Base-by-base conservation (phyloP, 805 yeast genomes). In the Saccharomyces jurei region DNA sequence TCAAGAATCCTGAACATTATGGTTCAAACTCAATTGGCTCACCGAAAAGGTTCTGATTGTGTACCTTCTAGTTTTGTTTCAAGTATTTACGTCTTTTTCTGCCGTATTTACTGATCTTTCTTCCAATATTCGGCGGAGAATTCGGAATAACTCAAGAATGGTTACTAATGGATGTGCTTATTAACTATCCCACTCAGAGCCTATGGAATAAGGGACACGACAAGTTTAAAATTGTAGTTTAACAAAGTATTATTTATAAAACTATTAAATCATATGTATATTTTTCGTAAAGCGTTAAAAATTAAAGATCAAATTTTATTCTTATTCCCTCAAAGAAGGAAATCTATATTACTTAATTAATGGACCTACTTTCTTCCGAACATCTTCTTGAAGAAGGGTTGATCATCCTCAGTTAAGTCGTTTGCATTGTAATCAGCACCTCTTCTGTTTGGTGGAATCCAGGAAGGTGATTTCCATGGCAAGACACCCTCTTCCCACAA, bases 371-470 rank as follows among this genome's bases (percentile, higher is more conserved):
- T 49, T 21, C 26, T 14, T 6, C 51, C 50, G 41, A 48, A 36
- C 56, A 60, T 53, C 56, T 55, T 60, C 56, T 56, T 64, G 59
- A 56, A 63, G 44, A 59, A 53, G 52, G 68, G 65, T 49, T 60
- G 59, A 21, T 63, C 66, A 51, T 66, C 68, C 44, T 62, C 62
- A n/a, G 56, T 52, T 47, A 63, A 51, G 10, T 52, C 69, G n/a
- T 61, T 60, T 27, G 58, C 63, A 50, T 67, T 60, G 54, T 63
- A 64, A 31, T 56, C 58, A 22, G 59, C 60, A 51, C 56, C 64
- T 63, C 70, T 66, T 64, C 63, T 57, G 55, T 70, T 54, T 31
- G 81, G 75, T 60, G 84, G 83, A 54, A 72, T 75, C 80, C 79
- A 83, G 54, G 63, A 63, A 30, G 74, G 58, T 25, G 84, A 81